Percentiles rank a stretch among this genome's conserved stretches.
phyloP scores from a whole-genome alignment of 2,329 filamentous ascomycete genomes.

The Cladosporium sp. region DNA sequence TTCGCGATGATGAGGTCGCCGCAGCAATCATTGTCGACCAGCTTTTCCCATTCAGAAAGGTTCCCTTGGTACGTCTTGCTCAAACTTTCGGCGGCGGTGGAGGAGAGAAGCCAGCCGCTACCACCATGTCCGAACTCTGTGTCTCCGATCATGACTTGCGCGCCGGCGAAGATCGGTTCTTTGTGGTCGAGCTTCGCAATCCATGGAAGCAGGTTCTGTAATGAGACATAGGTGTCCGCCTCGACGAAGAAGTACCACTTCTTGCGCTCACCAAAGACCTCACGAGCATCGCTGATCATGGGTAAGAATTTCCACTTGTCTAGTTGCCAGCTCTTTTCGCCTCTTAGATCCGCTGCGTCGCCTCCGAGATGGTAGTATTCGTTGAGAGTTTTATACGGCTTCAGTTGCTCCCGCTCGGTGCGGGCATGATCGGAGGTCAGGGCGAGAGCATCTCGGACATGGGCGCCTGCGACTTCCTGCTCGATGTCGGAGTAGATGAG shows the following conservation, averaged over 20 bases:
- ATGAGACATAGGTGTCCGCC: constrained; percentile 48
- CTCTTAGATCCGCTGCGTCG: constrained; percentile 15
- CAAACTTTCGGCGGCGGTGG: constrained; percentile 36
- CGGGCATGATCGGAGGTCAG: not conserved
- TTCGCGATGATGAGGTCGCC: constrained; percentile 35
- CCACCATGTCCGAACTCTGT: constrained; percentile 47
- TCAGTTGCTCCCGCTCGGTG: not conserved
- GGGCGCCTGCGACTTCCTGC: constrained; percentile 37
- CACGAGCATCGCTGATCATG: constrained; percentile 33
- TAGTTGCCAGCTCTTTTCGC: constrained; percentile 42
- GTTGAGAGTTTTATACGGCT: not conserved
- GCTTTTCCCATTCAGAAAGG: constrained; percentile 30
- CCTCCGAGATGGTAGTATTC: constrained; percentile 19
- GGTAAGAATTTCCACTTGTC: constrained; percentile 44
- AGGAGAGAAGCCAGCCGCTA: constrained; percentile 43
- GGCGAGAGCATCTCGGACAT: constrained; percentile 22
- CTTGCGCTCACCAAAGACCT: constrained; percentile 43
- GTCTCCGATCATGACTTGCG: constrained; percentile 27
- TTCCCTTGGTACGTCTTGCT: constrained; percentile 18
- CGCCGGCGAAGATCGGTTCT: constrained; percentile 43
- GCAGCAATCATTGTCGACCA: constrained; percentile 30
- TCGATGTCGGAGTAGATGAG: constrained; percentile 49
- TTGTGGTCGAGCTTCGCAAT: constrained; percentile 42
- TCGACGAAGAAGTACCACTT: constrained; percentile 60
- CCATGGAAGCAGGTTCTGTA: constrained; percentile 41